phyloP scores from a whole-genome alignment of 345 rosid genomes.

The Dimocarpus longan region DNA sequence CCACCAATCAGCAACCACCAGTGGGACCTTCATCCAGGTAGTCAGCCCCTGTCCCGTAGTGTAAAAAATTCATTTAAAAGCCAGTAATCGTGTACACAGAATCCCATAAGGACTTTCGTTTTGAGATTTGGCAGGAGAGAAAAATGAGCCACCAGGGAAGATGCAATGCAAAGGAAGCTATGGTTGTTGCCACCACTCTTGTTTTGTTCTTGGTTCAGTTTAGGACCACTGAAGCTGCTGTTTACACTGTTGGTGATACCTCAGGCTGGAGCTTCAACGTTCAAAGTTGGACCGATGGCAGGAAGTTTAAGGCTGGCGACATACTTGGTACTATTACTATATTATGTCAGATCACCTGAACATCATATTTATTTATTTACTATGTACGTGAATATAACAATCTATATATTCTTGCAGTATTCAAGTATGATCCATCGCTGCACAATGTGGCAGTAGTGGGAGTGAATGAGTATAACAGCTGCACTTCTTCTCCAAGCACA shows the following conservation, averaged over 20 bases:
- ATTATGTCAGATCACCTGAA: too few species aligned
- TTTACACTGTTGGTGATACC: constrained; percentile 27
- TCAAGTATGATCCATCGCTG: constrained; percentile 30
- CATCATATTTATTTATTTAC: too few species aligned
- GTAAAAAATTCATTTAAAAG: too few species aligned
- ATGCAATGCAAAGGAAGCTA: constrained; percentile 9
- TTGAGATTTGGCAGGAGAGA: too few species aligned
- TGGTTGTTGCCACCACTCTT: not conserved
- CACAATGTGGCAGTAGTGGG: constrained; percentile 28
- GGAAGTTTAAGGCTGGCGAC: constrained; percentile 29
- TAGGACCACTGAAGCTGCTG: not conserved
- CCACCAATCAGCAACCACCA: too few species aligned
- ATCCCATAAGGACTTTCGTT: too few species aligned
- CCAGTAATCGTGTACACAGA: too few species aligned
- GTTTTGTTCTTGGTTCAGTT: not conserved
- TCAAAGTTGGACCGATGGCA: constrained; percentile 29
- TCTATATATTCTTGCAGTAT: constrained; percentile 6
- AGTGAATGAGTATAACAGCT: constrained; percentile 11
- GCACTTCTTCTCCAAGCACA: constrained; percentile 14
- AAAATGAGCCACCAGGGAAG: constrained; percentile 20
- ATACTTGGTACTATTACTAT: constrained; percentile 12
- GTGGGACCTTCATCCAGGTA: too few species aligned
- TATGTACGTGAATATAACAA: too few species aligned
- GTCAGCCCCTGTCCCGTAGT: too few species aligned
- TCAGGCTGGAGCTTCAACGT: constrained; percentile 32